Evolutionary conservation across 176 grass and related monocot species (phyloP), one percentile per base, ranked within the genome.

Genomic region (Oryza glumipatula): DNA sequence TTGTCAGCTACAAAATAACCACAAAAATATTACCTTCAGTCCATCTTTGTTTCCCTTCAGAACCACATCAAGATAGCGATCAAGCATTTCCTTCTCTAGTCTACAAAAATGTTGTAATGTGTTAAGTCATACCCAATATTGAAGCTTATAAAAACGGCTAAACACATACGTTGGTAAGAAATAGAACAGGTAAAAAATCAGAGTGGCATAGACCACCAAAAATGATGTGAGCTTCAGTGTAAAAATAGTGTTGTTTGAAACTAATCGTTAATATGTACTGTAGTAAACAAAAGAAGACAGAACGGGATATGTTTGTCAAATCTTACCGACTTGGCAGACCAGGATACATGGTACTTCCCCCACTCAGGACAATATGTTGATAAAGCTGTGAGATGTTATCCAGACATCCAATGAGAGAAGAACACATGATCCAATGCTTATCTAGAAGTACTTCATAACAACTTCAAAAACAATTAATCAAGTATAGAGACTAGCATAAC

Each of bases 341-440:
- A 95, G 93, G 93, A 85, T 94, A 98, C 93, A 94, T 96, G 73
- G 96, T 96, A 86, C 91, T 98, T 86, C 96, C 93, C 67, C 96
- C 96, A 90, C 93, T 98, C 6, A 98, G 83, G 73, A 98, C 96
- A 7, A 98, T 94, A 80, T 96, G 93, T 85, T 96, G 89, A 65
- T 95, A 98, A 75, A 98, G 88, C 93, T 98, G 86, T 19, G 30
- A 89, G 86, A 88, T 75, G 71, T 81, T 78, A 90, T 68, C 48
- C 47, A 48, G 60, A 77, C n/a, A 73, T 39, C 44, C 75, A 75
- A 84, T 79, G 66, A 92, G 73, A 26, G 69, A 70, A 49, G 83
- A 22, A 68, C 17, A 24, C 11, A 74, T 15, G 35, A 78, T 58
- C 22, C 14, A 78, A 64, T 74, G 33, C 36, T 64, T 64, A 70